A percentile compares a stretch with the other conserved stretches of the same genome.
phyloP scores from a whole-genome alignment of 1,139 yeast species.

The Magnusiomyces suaveolens region DNA sequence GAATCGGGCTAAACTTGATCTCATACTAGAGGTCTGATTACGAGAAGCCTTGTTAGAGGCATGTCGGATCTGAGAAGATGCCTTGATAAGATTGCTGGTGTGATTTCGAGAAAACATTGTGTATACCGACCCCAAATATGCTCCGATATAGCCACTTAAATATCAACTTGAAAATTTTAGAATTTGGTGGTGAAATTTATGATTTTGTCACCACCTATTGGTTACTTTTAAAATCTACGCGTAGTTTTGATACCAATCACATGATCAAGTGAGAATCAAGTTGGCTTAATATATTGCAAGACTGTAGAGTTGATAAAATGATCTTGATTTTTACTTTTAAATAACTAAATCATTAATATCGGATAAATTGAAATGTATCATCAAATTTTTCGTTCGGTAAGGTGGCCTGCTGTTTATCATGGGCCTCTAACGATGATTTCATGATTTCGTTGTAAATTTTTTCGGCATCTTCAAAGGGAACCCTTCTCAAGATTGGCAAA shows the following conservation, averaged over 20 bases:
- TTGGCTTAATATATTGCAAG: background rate
- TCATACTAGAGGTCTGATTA: slow-evolving; percentile 25
- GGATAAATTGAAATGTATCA: background rate
- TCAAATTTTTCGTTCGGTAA: slow-evolving; percentile 1
- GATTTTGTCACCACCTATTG: no score
- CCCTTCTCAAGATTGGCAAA: slow-evolving; percentile 5
- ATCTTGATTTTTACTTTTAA: no score
- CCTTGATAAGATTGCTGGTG: background rate
- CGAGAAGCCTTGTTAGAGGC: slow-evolving; percentile 13
- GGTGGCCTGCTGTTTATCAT: background rate
- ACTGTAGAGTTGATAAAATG: background rate
- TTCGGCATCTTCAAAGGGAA: slow-evolving; percentile 14
- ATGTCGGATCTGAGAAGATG: slow-evolving; percentile 12
- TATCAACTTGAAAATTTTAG: no score
- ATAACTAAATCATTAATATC: background rate
- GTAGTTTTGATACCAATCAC: background rate
- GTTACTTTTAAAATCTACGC: no score
- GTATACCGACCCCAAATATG: no score
- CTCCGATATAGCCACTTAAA: no score
- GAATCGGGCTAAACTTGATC: slow-evolving; percentile 41
- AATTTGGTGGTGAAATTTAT: no score
- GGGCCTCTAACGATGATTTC: background rate
- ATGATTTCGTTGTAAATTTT: slow-evolving; percentile 8
- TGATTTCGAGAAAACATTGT: background rate
- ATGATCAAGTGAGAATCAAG: background rate